Evolutionary conservation across 2,329 filamentous ascomycete species (phyloP), one percentile per base, ranked within the genome.

Genomic region (Alternaria longipes): DNA sequence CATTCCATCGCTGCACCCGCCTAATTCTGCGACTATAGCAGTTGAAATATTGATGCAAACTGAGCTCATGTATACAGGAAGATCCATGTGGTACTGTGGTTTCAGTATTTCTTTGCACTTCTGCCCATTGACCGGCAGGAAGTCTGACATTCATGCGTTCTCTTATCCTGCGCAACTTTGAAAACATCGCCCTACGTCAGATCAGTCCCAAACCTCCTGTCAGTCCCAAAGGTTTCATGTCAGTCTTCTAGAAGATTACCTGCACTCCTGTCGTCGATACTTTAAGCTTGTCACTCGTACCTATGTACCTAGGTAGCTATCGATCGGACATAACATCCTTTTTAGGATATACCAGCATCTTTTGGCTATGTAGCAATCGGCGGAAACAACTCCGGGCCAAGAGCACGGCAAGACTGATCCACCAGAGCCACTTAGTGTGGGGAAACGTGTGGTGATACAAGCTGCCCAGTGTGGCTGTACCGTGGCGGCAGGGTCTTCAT

Each of bases 211-310:
- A 46, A 47, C 34, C 60, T 67, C 60, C 66, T 74, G 67, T 74
- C 68, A 73, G 54, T 68, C 58, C 57, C 54, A 54, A 46, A 61
- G 64, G 74, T 76, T 76, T 76, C 73, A 76, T 55, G 51, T 69
- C 63, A 49, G 36, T 60, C 64, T 76, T 75, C 72, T 72, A 71
- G 74, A 76, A 76, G 65, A 46, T 60, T 59, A 58, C 28, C 42
- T 54, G 54, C 63, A 59, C 57, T 66, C 55, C 53, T 60, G 46
- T 61, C 53, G 54, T 56, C 63, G 52, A 70, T 59, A 62, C 61
- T 63, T 67, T 62, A 65, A 68, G 64, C 62, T 54, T 63, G 63
- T 66, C 60, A 64, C 28, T 11, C 9, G 28, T 11, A 24, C 22
- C 22, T 24, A 24, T 24, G 22, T 24, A 24, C 28, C 28, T 11